A percentile compares a stretch with the other conserved stretches of the same genome.
phyloP scores from a whole-genome alignment of 23 red algal genomes.

The Gracilaria domingensis region DNA sequence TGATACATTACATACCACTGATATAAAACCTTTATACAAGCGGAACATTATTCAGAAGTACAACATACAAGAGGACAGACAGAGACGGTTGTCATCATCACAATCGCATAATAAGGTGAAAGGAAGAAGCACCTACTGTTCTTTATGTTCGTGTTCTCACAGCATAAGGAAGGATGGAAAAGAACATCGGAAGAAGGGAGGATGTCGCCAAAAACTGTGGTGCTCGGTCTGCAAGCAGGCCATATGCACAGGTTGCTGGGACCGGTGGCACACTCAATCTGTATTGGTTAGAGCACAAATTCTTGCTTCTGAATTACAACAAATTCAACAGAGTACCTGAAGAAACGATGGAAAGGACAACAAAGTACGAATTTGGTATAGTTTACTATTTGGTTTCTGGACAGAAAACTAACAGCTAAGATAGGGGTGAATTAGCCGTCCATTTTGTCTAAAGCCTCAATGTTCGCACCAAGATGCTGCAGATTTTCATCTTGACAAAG shows the following conservation, averaged over 20 bases:
- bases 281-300: background rate
- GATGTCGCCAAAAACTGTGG: background rate
- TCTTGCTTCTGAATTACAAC: background rate
- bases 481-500: no score
- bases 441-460: no score
- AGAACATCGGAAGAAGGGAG: background rate
- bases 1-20: background rate
- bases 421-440: no score
- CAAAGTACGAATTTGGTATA: no score
- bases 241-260: background rate
- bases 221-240: conserved; percentile 3
- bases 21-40: background rate
- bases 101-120: background rate
- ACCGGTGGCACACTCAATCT: background rate
- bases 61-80: background rate
- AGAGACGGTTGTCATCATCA: background rate
- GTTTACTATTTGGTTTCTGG: no score
- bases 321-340: background rate
- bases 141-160: background rate
- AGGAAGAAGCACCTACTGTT: background rate
- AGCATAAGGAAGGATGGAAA: conserved; percentile 5
- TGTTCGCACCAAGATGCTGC: no score
- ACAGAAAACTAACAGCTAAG: no score
- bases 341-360: no score
- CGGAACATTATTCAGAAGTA: background rate